A percentile compares a stretch with the other conserved stretches of the same genome.
phyloP scores from a whole-genome alignment of 2,329 filamentous ascomycete genomes.

The Capronia epimyces region DNA sequence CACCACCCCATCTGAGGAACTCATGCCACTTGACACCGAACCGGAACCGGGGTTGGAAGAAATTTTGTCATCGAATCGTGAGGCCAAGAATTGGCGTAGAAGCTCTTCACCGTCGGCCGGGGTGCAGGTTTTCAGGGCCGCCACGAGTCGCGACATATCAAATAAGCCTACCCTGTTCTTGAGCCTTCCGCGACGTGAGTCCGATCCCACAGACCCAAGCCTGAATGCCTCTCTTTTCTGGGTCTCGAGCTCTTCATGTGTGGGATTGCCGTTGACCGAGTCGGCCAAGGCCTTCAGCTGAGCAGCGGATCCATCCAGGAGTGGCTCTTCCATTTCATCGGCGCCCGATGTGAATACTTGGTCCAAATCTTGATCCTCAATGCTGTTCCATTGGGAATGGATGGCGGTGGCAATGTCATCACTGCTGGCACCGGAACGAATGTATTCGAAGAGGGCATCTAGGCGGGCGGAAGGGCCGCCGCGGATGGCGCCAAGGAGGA shows the following conservation, averaged over 20 bases:
- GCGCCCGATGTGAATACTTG: background rate
- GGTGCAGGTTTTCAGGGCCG: constrained; percentile 5
- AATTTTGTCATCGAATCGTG: background rate
- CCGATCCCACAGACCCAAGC: background rate
- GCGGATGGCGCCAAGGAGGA: constrained; percentile 16
- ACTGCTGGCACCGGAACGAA: constrained; percentile 10
- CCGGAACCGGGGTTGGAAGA: background rate
- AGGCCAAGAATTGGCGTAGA: constrained; percentile 9
- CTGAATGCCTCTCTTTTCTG: background rate
- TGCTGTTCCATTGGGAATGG: background rate
- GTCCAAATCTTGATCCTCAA: constrained; percentile 10
- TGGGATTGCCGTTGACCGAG: background rate
- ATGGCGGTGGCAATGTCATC: constrained; percentile 9
- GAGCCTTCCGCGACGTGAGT: background rate
- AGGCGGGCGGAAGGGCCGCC: constrained; percentile 16
- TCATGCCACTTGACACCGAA: constrained; percentile 2
- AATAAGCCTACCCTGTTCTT: background rate
- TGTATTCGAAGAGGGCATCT: constrained; percentile 8
- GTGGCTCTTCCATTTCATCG: background rate
- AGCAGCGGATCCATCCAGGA: background rate
- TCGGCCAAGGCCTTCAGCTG: background rate
- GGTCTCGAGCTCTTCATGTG: background rate
- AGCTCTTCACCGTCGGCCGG: constrained; percentile 12
- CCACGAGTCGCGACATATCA: constrained; percentile 2
- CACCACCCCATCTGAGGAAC: background rate